These are phyloP conservation scores for Cercospora canescens DNA, from an alignment of 2,329 filamentous ascomycete genomes.

Conservation along the genomic window DNA sequence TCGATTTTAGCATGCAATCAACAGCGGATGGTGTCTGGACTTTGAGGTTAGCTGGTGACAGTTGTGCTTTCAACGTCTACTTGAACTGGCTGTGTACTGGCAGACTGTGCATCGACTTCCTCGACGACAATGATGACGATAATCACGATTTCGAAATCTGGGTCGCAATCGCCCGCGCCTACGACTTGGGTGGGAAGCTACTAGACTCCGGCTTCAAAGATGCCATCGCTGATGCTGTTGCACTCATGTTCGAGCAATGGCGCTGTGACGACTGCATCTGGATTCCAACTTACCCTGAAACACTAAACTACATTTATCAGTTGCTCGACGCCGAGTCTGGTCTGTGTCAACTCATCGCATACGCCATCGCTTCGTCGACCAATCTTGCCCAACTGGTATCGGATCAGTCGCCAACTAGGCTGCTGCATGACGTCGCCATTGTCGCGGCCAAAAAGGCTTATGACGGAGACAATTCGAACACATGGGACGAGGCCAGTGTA, in stretches of 20 bases:
- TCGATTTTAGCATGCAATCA: neutral
- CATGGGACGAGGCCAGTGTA: too few relatives aligned
- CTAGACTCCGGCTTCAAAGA: neutral
- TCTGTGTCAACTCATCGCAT: neutral
- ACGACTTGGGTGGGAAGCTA: neutral
- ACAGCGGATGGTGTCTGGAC: neutral
- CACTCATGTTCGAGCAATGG: neutral
- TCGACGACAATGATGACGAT: neutral
- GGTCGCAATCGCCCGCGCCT: neutral
- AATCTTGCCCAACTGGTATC: neutral
- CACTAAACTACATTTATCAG: neutral
- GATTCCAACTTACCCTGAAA: neutral
- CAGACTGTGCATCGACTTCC: neutral
- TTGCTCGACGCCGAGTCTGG: neutral
- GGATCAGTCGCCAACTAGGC: neutral
- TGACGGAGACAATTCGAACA: neutral
- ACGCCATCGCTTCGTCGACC: neutral
- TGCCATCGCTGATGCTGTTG: neutral
- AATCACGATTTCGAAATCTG: neutral
- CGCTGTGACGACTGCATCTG: neutral
- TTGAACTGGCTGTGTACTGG: neutral
- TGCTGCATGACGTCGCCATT: neutral
- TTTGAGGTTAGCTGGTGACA: neutral
- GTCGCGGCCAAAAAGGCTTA: neutral
- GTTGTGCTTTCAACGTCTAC: neutral